phyloP scores from a whole-genome alignment of 371 early-diverging fungal species.

The Fennellomyces sp. region DNA sequence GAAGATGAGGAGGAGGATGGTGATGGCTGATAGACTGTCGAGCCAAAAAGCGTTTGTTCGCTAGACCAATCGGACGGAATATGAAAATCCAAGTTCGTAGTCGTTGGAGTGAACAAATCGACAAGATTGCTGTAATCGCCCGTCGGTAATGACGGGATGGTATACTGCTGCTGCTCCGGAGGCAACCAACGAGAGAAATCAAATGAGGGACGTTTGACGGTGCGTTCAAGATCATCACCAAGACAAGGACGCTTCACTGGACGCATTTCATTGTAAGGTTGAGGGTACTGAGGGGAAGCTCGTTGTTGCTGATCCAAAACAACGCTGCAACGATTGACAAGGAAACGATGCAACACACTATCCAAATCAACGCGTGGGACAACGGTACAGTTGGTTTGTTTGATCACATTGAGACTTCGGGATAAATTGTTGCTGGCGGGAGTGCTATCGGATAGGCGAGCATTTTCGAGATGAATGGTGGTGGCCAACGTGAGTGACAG shows the following conservation, averaged over 20 bases:
- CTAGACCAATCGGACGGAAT: too few relatives aligned
- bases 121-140: background rate
- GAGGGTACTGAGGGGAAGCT: background rate
- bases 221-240: background rate
- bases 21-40: background rate
- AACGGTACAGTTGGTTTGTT: conserved; percentile 8
- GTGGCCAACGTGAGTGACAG: conserved; percentile 11
- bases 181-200: conserved; percentile 16
- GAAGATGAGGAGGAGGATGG: conserved; percentile 9
- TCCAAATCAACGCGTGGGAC: conserved; percentile 2
- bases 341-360: background rate
- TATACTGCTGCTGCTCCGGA: conserved; percentile 13
- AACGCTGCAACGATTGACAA: conserved; percentile 2
- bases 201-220: conserved; percentile 3
- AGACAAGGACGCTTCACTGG: conserved; percentile 1
- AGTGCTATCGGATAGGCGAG: background rate
- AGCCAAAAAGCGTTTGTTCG: conserved; percentile 1
- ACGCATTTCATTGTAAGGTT: background rate
- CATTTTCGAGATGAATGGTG: conserved; percentile 3
- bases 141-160: background rate
- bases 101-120: background rate
- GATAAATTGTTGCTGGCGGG: background rate
- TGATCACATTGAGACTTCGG: conserved; percentile 4
- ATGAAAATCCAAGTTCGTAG: too few relatives aligned
- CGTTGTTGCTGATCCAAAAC: background rate